A percentile compares a stretch with the other conserved stretches of the same genome.
Conservation (phyloP, 1,139 yeast genomes). For the Lodderomyces metapsilosis region DNA sequence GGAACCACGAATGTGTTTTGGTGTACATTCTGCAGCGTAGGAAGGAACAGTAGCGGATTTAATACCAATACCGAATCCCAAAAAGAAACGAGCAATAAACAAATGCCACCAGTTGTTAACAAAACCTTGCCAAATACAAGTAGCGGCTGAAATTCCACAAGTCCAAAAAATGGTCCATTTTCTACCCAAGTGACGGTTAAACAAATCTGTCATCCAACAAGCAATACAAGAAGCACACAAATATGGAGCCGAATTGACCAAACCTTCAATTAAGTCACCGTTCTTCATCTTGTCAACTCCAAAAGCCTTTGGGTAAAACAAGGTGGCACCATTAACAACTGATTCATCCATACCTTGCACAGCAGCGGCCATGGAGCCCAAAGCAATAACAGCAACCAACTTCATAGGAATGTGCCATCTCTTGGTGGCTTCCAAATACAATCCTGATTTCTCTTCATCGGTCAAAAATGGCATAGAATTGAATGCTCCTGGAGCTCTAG, state of each 20-base stretch:
- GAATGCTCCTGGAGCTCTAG: slow-evolving; percentile 61
- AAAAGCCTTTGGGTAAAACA: slow-evolving; percentile 60
- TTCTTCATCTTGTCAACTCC: slow-evolving; percentile 43
- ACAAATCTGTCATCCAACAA: slow-evolving; percentile 71
- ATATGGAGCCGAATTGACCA: slow-evolving; percentile 81
- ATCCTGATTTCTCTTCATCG: slow-evolving; percentile 57
- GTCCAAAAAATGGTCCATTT: slow-evolving; percentile 72
- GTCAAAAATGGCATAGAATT: slow-evolving; percentile 56
- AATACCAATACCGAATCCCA: slow-evolving; percentile 81
- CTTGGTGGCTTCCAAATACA: slow-evolving; percentile 58
- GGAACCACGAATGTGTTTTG: slow-evolving; percentile 74
- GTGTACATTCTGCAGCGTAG: slow-evolving; percentile 78
- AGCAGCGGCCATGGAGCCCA: slow-evolving; percentile 86
- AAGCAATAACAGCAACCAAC: slow-evolving; percentile 61
- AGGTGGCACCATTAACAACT: slow-evolving; percentile 79
- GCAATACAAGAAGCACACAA: slow-evolving; percentile 68
- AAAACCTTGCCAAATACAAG: slow-evolving; percentile 79
- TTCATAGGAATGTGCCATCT: slow-evolving; percentile 65
- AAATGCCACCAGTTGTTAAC: slow-evolving; percentile 74
- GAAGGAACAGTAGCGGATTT: slow-evolving; percentile 82
- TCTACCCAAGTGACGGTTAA: slow-evolving; percentile 65
- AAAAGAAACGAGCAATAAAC: slow-evolving; percentile 66
- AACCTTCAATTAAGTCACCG: slow-evolving; percentile 68
- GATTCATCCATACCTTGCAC: slow-evolving; percentile 95
- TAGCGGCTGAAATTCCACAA: slow-evolving; percentile 60